A percentile compares a stretch with the other conserved stretches of the same genome.
Conservation (phyloP, 139 green algal species). For the Micractinium sp. region DNA sequence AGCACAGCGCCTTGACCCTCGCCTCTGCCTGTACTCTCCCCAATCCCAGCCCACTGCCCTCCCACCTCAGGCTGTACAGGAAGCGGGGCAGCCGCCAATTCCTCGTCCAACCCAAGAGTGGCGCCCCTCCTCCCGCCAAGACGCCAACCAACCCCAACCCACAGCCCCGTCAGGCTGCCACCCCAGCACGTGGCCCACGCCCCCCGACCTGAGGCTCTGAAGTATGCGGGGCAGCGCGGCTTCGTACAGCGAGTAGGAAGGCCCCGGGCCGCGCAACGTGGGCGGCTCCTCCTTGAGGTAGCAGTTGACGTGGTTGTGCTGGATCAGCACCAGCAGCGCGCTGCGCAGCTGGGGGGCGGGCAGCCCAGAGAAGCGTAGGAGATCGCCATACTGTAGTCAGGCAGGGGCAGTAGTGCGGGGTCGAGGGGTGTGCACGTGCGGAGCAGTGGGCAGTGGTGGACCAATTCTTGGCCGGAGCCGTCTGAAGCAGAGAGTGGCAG, state of each 20-base stretch:
- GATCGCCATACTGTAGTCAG: slow-evolving; percentile 29
- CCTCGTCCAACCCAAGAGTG: too few species aligned
- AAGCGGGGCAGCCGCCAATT: too few species aligned
- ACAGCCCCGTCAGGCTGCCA: neutral
- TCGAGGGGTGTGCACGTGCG: too few species aligned
- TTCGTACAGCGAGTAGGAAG: slow-evolving; percentile 63
- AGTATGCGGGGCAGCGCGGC: slow-evolving; percentile 60
- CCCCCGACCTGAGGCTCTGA: slow-evolving; percentile 67
- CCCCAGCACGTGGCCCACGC: neutral
- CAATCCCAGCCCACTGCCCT: too few species aligned
- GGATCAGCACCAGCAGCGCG: slow-evolving; percentile 71
- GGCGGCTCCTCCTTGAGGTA: slow-evolving; percentile 62
- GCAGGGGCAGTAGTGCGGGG: neutral
- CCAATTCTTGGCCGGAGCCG: neutral
- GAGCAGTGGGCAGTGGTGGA: neutral
- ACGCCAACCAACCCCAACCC: neutral
- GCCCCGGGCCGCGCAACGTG: slow-evolving; percentile 36
- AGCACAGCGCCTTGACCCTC: too few species aligned
- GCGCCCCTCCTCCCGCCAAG: too few species aligned
- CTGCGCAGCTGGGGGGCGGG: slow-evolving; percentile 38
- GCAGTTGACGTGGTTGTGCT: slow-evolving; percentile 71
- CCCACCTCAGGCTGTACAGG: too few species aligned
- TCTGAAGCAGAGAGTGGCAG: neutral
- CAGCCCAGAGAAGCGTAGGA: slow-evolving; percentile 24
- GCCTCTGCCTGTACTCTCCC: too few species aligned